phyloP scores from a whole-genome alignment of 202 grass and related monocot species.

The Brachypodium distachyon region DNA sequence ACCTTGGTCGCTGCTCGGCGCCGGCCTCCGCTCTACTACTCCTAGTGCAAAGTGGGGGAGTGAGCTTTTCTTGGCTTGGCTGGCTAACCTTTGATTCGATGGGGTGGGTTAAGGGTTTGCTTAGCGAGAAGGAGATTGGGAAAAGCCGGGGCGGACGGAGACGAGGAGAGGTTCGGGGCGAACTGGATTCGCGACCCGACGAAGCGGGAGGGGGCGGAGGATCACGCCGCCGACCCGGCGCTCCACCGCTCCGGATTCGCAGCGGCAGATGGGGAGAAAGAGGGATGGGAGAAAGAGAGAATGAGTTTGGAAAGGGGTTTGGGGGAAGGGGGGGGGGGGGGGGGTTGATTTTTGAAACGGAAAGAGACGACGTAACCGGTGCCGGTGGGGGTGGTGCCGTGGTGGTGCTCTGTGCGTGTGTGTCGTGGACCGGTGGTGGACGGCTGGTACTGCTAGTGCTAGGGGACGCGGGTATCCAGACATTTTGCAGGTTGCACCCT shows the following conservation, averaged over 20 bases:
- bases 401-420: conserved; percentile 16
- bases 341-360: conserved; percentile 38
- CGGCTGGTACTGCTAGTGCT: background rate
- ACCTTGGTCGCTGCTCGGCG: background rate
- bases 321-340: background rate
- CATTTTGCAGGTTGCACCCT: background rate
- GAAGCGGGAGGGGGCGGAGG: background rate
- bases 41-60: background rate
- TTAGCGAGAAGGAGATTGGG: conserved; percentile 29
- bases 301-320: background rate
- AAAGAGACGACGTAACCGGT: background rate
- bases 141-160: background rate
- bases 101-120: conserved; percentile 15
- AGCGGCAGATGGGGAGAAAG: background rate
- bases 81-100: background rate
- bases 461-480: no score
- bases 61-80: background rate
- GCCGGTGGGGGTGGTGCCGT: background rate
- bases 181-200: conserved; percentile 7
- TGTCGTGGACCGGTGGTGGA: conserved; percentile 19
- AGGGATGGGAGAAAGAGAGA: background rate
- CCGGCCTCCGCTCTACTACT: background rate
- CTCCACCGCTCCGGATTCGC: background rate
- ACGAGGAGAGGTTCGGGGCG: background rate
- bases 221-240: background rate